phyloP scores from a whole-genome alignment of 2,329 filamentous ascomycete genomes.

The Parastagonospora avenae region DNA sequence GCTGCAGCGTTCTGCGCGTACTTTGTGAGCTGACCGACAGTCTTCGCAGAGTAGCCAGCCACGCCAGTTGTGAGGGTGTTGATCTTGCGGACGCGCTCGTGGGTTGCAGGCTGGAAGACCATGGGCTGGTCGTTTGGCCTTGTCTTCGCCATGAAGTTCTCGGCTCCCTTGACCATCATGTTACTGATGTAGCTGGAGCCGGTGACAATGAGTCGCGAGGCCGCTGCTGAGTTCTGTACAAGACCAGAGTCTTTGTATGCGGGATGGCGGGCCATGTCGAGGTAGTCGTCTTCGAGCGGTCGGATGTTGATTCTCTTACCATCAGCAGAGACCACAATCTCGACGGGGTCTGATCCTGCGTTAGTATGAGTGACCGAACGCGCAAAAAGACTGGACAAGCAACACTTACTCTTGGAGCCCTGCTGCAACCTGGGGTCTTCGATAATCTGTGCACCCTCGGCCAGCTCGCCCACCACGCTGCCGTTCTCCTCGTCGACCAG shows the following conservation, averaged over 20 bases:
- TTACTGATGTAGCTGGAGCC: constrained; percentile 80
- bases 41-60: constrained; percentile 80
- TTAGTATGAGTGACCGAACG: constrained; percentile 26
- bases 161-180: constrained; percentile 76
- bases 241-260: constrained; percentile 88
- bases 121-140: constrained; percentile 80
- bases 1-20: constrained; percentile 92
- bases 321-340: constrained; percentile 74
- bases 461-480: constrained; percentile 89
- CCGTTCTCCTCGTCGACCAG: constrained; percentile 95
- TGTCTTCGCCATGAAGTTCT: constrained; percentile 78
- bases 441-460: constrained; percentile 78
- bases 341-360: constrained; percentile 69
- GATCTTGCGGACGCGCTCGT: constrained; percentile 84
- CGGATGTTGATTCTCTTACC: constrained; percentile 71
- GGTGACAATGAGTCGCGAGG: constrained; percentile 90
- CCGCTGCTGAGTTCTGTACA: constrained; percentile 83
- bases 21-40: constrained; percentile 80
- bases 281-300: constrained; percentile 71
- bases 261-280: constrained; percentile 80
- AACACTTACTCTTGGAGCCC: constrained; percentile 82
- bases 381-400: constrained; percentile 5
- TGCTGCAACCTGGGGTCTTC: constrained; percentile 77
- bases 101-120: constrained; percentile 84
- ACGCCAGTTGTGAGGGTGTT: constrained; percentile 83